Base-by-base conservation (phyloP, 768 basidiomycete species). In the Xerocomellus chrysenteron region DNA sequence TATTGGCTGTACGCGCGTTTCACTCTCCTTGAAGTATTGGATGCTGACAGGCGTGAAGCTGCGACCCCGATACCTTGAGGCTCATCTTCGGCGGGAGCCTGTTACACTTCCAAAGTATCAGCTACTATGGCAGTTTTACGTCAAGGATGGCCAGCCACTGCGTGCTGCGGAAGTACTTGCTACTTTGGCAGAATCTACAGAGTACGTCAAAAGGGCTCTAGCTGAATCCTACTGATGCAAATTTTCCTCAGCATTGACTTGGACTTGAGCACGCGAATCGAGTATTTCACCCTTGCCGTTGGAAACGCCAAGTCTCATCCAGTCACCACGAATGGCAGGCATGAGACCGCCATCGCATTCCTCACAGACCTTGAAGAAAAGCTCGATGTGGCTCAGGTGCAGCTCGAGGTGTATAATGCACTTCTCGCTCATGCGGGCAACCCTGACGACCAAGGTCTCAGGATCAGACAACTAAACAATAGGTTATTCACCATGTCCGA, bases 261-360 rank as follows among this genome's bases (percentile, higher is more conserved):
- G 30, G 68, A 81, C 9, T 76, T 99, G 39, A 84, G 88, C 54
- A 77, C 82, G 51, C 85, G 97, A 51, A 74, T 98, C 52, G 93
- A 98, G 69, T 97, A 92, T 73, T 81, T 98, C 43, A 95, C 94
- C 1, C 84, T 97, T 47, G 94, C 97, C 1, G 89, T 98, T 42
- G 90, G 92, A 51, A 97, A 98, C 66, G 96, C 94, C 49, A 98
- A 98, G 73, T 96, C 96, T 16, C 92, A 95, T 68, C 89, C 92
- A 1, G 82, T 92, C 10, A 87, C 92, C 19, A 78, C 82, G 17
- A 81, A 84, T 32, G 88, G 89, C 11, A 79, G 83, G 55, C 89
- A 94, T 62, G 91, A 94, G 69, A 88, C 87, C 32, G 92, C 92
- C n/a, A 92, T 98, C 48, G 88, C 92, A 48, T 97, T 98, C 78